phyloP scores from a whole-genome alignment of 192 early-diverging fungal genomes.

The Rhizophagus sp. region DNA sequence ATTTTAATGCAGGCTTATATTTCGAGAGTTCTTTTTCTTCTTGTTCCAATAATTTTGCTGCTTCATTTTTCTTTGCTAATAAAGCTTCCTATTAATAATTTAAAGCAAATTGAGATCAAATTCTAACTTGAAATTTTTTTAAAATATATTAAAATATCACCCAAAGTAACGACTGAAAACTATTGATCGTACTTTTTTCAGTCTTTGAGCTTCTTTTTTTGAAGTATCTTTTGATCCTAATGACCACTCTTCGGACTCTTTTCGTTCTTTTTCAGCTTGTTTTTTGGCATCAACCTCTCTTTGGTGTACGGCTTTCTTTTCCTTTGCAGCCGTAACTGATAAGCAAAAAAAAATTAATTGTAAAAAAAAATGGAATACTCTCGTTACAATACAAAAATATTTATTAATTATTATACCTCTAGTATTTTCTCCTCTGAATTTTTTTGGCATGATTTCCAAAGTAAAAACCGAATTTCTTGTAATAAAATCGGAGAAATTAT shows the following conservation, averaged over 20 bases:
- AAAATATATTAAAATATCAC: no score
- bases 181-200: slow-evolving; percentile 45
- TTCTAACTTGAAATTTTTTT: background rate
- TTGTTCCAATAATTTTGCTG: slow-evolving; percentile 51
- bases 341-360: background rate
- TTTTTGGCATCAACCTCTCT: slow-evolving; percentile 59
- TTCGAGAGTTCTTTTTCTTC: slow-evolving; percentile 58
- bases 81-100: slow-evolving; percentile 41
- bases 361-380: no score
- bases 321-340: slow-evolving; percentile 67
- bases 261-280: slow-evolving; percentile 53
- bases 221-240: slow-evolving; percentile 64
- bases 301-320: slow-evolving; percentile 69
- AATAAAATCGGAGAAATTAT: no score
- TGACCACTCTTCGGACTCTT: slow-evolving; percentile 64
- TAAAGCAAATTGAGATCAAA: background rate
- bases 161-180: no score
- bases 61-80: slow-evolving; percentile 55
- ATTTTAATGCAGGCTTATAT: slow-evolving; percentile 41
- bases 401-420: slow-evolving; percentile 42
- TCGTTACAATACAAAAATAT: background rate
- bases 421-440: slow-evolving; percentile 54
- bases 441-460: slow-evolving; percentile 47
- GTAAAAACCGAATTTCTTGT: no score
- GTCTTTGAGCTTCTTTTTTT: slow-evolving; percentile 63